phyloP scores from a whole-genome alignment of 495 filamentous ascomycete species.

The Penicillium bialowiezense region DNA sequence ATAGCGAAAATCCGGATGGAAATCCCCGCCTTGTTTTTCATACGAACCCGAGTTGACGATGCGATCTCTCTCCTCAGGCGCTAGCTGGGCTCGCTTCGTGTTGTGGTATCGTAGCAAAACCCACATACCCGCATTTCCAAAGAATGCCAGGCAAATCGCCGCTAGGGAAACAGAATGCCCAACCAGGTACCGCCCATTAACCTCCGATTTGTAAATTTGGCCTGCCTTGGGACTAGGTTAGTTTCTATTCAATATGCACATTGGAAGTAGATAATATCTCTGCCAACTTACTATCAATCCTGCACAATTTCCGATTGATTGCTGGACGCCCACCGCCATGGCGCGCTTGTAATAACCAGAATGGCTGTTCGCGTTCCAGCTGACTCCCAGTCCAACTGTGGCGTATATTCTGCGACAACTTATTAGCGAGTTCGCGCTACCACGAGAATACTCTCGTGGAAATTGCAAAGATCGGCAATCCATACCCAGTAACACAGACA shows the following conservation, averaged over 20 bases:
- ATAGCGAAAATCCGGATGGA: slow-evolving; percentile 16
- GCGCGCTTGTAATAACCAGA: slow-evolving; percentile 15
- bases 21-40: slow-evolving; percentile 15
- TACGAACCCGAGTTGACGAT: slow-evolving; percentile 12
- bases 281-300: slow-evolving; percentile 11
- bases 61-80: slow-evolving; percentile 7
- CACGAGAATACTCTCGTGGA: not conserved
- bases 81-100: slow-evolving; percentile 6
- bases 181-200: slow-evolving; percentile 11
- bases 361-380: slow-evolving; percentile 17
- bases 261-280: too few species aligned
- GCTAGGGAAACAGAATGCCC: slow-evolving; percentile 16
- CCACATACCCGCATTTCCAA: slow-evolving; percentile 12
- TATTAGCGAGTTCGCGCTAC: too few species aligned
- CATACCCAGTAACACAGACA: slow-evolving; percentile 17
- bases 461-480: not conserved
- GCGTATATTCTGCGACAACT: not conserved
- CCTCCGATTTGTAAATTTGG: slow-evolving; percentile 13
- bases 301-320: slow-evolving; percentile 14
- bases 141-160: slow-evolving; percentile 10
- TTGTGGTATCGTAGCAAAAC: slow-evolving; percentile 10
- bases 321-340: slow-evolving; percentile 15
- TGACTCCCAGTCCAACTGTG: slow-evolving; percentile 11
- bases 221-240: slow-evolving; percentile 8
- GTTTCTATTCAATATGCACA: not conserved